Base-by-base conservation (phyloP, 1,284 basidiomycete species). In the Tilletia indica region DNA sequence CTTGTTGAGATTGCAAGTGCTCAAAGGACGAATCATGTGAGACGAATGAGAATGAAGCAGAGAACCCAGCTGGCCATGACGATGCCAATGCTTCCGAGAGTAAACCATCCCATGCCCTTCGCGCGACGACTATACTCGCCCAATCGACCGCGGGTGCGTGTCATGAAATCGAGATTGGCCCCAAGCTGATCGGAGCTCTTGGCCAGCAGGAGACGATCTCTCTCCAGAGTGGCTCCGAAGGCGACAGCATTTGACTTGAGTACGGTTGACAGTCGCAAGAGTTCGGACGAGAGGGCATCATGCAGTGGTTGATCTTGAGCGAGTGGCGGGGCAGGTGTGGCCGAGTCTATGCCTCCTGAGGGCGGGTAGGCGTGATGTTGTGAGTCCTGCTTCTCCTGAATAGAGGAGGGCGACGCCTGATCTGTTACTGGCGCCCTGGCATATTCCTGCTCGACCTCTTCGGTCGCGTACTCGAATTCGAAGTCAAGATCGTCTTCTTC, bases 61-160 rank as follows among this genome's bases (percentile, higher is more conserved):
- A 81, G 19, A 58, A 82, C 73, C 82, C 82, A 84, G 58, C 78
- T 80, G 61, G 81, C 34, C 11, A 83, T 36, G 36, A 84, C 82
- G 47, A 79, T 68, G 31, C 70, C 61, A 31, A 84, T 79, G 64
- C 73, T 74, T 11, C 72, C 70, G 68, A 84, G 74, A 19, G 82
- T 84, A 70, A 83, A 74, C 80, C 82, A 84, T n/a, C 82, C 80
- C 81, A 84, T 80, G 47, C 77, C 76, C 36, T 81, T 68, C 3
- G 79, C 82, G 61, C 78, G 80, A 36, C 79, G 78, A 25, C 76
- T 76, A 67, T 82, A 82, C 54, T 80, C 74, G 49, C 82, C 82
- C 11, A 84, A 71, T 14, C 76, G 70, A 47, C 82, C 82, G 2
- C 82, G 74, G 6, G 82, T 83, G 51, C 82, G 73, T 2, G 82